Percentiles rank a stretch among this genome's conserved stretches.
Conservation (phyloP, 2,329 filamentous ascomycete genomes). For the Verticillium isaacii region DNA sequence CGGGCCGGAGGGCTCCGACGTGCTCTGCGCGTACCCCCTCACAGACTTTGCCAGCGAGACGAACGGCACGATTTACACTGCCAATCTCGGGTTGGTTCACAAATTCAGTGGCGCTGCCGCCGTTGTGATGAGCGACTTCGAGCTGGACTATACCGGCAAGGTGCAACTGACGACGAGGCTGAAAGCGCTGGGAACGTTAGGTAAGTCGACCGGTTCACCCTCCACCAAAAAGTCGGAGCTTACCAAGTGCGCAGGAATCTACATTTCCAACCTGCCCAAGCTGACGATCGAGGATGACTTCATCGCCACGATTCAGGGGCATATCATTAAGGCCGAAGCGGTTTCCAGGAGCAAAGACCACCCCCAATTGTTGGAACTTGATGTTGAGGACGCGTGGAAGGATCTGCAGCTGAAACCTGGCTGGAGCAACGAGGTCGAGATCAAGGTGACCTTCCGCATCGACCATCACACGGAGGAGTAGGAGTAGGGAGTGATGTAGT, state of each 20-base stretch:
- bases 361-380: slow-evolving; percentile 65
- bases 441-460: slow-evolving; percentile 55
- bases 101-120: slow-evolving; percentile 91
- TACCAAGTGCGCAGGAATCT: slow-evolving; percentile 52
- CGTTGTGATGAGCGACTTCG: slow-evolving; percentile 55
- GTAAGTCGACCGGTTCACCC: slow-evolving; percentile 19
- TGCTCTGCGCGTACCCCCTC: slow-evolving; percentile 70
- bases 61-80: slow-evolving; percentile 44
- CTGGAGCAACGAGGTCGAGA: slow-evolving; percentile 75
- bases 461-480: slow-evolving; percentile 17
- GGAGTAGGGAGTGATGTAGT: neutral
- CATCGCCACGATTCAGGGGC: slow-evolving; percentile 69
- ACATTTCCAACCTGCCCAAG: slow-evolving; percentile 63
- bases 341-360: slow-evolving; percentile 54
- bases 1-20: slow-evolving; percentile 63
- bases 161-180: slow-evolving; percentile 63
- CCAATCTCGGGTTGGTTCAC: slow-evolving; percentile 71
- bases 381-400: slow-evolving; percentile 73
- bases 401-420: slow-evolving; percentile 64
- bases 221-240: neutral
- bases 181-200: slow-evolving; percentile 74
- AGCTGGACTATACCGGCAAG: slow-evolving; percentile 41
- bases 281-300: slow-evolving; percentile 61
- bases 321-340: slow-evolving; percentile 61
- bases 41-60: slow-evolving; percentile 46